A percentile compares a stretch with the other conserved stretches of the same genome.
Conservation (phyloP, 495 filamentous ascomycete genomes). For the Hypoxylon cercidicola region DNA sequence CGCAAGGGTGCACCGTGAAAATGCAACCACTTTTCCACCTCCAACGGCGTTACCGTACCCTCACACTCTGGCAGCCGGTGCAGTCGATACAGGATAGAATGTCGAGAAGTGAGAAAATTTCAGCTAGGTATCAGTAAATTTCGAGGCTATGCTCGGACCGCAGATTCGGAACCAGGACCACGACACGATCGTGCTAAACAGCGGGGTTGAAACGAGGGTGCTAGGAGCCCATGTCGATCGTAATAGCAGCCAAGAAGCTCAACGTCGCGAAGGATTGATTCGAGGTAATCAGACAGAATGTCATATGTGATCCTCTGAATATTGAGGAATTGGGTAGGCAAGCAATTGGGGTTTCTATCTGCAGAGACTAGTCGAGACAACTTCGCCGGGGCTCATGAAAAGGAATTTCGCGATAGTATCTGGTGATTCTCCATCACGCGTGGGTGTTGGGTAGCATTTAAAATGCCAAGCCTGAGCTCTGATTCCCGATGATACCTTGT, state of each 20-base stretch:
- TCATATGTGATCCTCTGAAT: slow-evolving; percentile 30
- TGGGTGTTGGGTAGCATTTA: slow-evolving; percentile 27
- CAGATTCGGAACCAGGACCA: slow-evolving; percentile 32
- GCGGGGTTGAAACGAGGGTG: slow-evolving; percentile 43
- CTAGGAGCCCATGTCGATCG: slow-evolving; percentile 43
- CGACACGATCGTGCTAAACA: slow-evolving; percentile 39
- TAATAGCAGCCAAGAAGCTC: slow-evolving; percentile 31
- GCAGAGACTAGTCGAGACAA: slow-evolving; percentile 13
- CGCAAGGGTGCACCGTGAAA: slow-evolving; percentile 12
- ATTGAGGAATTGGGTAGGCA: slow-evolving; percentile 17
- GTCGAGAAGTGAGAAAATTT: slow-evolving; percentile 14
- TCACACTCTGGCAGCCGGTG: slow-evolving; percentile 10
- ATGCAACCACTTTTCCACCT: slow-evolving; percentile 18
- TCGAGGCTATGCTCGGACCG: slow-evolving; percentile 39
- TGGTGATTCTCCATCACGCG: slow-evolving; percentile 12
- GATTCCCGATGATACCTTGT: slow-evolving; percentile 31
- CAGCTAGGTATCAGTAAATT: slow-evolving; percentile 18
- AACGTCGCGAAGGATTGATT: slow-evolving; percentile 26
- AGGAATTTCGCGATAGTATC: slow-evolving; percentile 14
- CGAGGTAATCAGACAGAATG: slow-evolving; percentile 27
- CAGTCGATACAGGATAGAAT: slow-evolving; percentile 16
- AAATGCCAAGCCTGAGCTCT: slow-evolving; percentile 31
- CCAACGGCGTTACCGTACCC: slow-evolving; percentile 16
- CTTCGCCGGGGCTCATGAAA: slow-evolving; percentile 3
- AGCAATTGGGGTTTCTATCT: slow-evolving; percentile 23